Evolutionary conservation across 176 grass and related monocot species (phyloP).

Genomic region (Musa itinerans): DNA sequence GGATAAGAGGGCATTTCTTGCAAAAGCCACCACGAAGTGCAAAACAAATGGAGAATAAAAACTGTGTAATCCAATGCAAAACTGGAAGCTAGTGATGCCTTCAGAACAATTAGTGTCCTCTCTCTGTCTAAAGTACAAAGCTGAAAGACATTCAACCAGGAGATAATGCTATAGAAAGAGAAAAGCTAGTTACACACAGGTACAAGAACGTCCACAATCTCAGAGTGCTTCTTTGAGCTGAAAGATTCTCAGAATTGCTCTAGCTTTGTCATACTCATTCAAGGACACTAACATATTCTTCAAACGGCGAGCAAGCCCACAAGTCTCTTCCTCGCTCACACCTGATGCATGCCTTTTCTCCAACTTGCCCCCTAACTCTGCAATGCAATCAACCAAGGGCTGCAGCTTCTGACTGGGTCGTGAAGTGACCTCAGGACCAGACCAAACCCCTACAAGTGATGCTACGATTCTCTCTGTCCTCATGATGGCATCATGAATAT

Average conservation of each 20-base stretch:
- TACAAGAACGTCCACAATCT: neutral
- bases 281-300: slow-evolving; percentile 55
- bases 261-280: slow-evolving; percentile 88
- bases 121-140: neutral
- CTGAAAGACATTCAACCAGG: neutral
- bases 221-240: slow-evolving; percentile 89
- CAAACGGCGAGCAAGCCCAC: slow-evolving; percentile 57
- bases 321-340: slow-evolving; percentile 50
- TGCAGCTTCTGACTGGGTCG: slow-evolving; percentile 34
- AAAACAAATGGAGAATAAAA: neutral
- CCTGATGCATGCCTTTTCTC: slow-evolving; percentile 43
- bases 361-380: slow-evolving; percentile 65
- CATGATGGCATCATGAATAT: slow-evolving; percentile 68
- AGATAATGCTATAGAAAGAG: slow-evolving; percentile 4
- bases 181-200: slow-evolving; percentile 7
- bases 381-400: slow-evolving; percentile 54
- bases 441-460: slow-evolving; percentile 44
- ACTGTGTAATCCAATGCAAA: neutral
- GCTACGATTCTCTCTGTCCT: slow-evolving; percentile 67
- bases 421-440: slow-evolving; percentile 14
- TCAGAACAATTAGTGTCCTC: neutral
- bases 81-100: neutral
- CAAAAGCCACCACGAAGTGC: neutral
- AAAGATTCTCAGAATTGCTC: slow-evolving; percentile 59
- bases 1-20: neutral